Conservation (phyloP, 257 asterid genomes). For the Penstemon barbatus region DNA sequence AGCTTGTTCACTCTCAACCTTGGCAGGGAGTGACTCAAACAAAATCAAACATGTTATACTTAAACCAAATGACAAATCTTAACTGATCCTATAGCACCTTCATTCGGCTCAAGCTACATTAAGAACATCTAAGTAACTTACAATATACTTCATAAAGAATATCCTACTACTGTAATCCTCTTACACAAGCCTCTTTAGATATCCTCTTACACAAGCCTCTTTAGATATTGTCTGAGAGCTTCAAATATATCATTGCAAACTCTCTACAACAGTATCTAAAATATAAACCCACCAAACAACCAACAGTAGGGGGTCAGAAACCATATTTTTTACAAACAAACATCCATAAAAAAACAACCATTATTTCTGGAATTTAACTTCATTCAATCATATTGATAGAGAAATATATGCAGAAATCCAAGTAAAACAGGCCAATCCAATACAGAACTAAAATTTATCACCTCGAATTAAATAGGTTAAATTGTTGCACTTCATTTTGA, state of each 20-base stretch:
- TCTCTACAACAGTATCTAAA: conserved; percentile 15
- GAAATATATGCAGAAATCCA: conserved; percentile 12
- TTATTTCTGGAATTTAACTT: conserved; percentile 11
- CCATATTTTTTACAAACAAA: not conserved
- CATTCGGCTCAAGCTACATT: conserved; percentile 25
- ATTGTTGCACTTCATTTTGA: not conserved
- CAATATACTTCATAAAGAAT: not conserved
- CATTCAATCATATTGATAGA: not conserved
- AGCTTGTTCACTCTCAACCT: conserved; percentile 1
- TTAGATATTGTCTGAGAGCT: conserved; percentile 4
- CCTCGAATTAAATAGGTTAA: conserved; percentile 15
- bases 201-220: conserved; percentile 9
- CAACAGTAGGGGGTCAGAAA: not conserved
- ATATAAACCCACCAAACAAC: not conserved
- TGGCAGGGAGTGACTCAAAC: conserved; percentile 3
- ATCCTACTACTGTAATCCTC: conserved; percentile 19
- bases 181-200: conserved; percentile 9
- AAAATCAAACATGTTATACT: conserved; percentile 9
- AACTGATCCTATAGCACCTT: not conserved
- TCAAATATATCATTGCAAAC: conserved; percentile 1
- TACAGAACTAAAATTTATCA: conserved; percentile 9
- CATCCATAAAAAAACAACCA: not conserved
- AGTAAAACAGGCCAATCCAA: conserved; percentile 20
- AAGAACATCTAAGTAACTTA: conserved; percentile 3
- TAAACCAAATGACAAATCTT: conserved; percentile 7